Conservation (phyloP, 1,139 yeast genomes). For the Groenewaldozyma auringiensis region DNA sequence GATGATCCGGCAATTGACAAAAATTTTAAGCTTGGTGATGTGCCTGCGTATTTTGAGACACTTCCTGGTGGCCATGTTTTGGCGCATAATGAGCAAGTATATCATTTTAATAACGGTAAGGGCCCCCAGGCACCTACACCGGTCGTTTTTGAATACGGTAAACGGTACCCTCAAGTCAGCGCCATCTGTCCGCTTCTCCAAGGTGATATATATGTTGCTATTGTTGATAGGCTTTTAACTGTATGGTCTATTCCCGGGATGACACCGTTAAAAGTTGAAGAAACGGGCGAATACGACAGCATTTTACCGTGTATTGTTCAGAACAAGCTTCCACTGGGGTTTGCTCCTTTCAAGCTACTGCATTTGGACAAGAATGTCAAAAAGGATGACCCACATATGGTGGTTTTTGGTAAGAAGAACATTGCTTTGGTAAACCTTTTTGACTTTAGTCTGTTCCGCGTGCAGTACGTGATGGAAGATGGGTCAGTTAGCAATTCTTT, state of each 20-base stretch:
- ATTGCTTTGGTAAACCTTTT: neutral
- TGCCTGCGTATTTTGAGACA: neutral
- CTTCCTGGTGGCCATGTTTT: neutral
- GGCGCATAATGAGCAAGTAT: neutral
- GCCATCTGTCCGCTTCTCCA: neutral
- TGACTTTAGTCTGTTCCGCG: neutral
- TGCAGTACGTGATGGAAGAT: neutral
- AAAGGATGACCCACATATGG: neutral
- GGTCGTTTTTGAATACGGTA: neutral
- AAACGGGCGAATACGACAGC: neutral
- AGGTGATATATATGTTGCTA: neutral
- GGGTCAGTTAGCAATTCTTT: neutral
- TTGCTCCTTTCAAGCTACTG: neutral
- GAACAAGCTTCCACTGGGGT: neutral
- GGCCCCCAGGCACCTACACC: neutral
- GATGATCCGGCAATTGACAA: neutral
- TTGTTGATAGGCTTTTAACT: neutral
- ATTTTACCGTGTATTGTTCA: neutral
- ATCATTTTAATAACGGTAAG: neutral
- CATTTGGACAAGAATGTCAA: neutral
- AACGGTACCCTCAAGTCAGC: slow-evolving; percentile 1
- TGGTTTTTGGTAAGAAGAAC: neutral
- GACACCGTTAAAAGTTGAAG: neutral
- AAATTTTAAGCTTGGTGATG: slow-evolving; percentile 2
- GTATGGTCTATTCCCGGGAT: neutral